phyloP scores from a whole-genome alignment of 257 asterid genomes.

The Rehmannia glutinosa region DNA sequence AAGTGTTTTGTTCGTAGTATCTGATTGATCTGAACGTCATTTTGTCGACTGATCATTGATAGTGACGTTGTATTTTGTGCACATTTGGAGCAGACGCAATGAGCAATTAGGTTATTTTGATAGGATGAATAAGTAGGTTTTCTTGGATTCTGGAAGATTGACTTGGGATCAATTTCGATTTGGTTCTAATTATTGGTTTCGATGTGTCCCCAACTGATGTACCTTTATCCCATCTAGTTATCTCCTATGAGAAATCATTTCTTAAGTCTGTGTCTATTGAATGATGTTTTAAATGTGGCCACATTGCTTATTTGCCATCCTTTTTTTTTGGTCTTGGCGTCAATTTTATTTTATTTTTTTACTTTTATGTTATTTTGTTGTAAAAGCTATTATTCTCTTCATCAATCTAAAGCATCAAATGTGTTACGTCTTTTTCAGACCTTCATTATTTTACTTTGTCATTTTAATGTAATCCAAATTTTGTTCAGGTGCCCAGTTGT shows the following conservation, averaged over 20 bases:
- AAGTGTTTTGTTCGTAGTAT: neutral
- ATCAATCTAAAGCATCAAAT: neutral
- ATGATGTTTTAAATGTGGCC: neutral
- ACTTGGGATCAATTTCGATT: conserved; percentile 11
- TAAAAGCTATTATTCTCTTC: neutral
- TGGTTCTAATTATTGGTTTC: neutral
- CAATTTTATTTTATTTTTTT: neutral
- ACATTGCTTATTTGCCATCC: too few species aligned
- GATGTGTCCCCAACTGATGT: neutral
- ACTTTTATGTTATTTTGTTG: neutral
- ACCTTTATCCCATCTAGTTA: neutral
- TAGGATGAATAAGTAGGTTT: neutral
- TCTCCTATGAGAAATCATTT: neutral
- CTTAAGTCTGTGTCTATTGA: neutral
- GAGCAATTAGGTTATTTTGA: neutral
- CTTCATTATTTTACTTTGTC: neutral
- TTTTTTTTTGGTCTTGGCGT: neutral
- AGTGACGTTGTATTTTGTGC: neutral
- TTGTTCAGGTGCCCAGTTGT: neutral
- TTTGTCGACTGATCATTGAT: neutral
- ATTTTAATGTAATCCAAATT: neutral
- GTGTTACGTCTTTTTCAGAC: neutral
- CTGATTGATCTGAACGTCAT: neutral
- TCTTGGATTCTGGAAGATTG: neutral
- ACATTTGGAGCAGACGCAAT: neutral